These are phyloP conservation scores for Rachicladosporium sp. DNA, from an alignment of 2,329 filamentous ascomycete genomes.

Conservation along the genomic window DNA sequence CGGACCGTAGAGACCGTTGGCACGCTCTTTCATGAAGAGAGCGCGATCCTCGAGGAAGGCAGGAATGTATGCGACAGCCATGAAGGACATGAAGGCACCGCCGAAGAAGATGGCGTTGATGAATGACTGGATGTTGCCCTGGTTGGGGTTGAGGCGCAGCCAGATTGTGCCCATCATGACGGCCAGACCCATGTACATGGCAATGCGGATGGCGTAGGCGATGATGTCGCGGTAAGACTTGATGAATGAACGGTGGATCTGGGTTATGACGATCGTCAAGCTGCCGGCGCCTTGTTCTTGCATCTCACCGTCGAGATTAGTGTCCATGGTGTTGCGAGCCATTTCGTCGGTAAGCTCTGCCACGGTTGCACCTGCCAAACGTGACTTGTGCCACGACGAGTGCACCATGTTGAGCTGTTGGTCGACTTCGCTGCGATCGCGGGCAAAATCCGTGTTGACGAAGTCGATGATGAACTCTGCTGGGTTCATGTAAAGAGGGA, in stretches of 20 bases:
- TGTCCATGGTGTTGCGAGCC: constrained; percentile 22
- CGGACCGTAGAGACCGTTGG: constrained; percentile 69
- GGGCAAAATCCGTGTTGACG: constrained; percentile 63
- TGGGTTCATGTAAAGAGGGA: constrained; percentile 63
- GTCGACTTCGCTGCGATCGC: constrained; percentile 35
- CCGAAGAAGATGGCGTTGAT: constrained; percentile 62
- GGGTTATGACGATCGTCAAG: constrained; percentile 44
- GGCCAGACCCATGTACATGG: constrained; percentile 70
- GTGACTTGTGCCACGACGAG: constrained; percentile 42
- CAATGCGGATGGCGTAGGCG: constrained; percentile 69
- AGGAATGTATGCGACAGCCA: constrained; percentile 66
- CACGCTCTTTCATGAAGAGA: constrained; percentile 63
- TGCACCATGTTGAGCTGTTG: constrained; percentile 43
- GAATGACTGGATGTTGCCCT: constrained; percentile 65
- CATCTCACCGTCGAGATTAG: constrained; percentile 17
- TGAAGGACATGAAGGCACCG: constrained; percentile 41
- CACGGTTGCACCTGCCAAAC: constrained; percentile 24
- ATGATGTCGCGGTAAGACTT: constrained; percentile 77
- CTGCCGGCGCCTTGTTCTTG: constrained; percentile 30
- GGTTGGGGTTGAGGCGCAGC: constrained; percentile 55
- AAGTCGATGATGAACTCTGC: constrained; percentile 70
- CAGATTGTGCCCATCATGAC: constrained; percentile 85
- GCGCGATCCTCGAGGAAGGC: constrained; percentile 68
- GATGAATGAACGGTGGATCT: constrained; percentile 68
- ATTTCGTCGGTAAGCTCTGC: constrained; percentile 23